Evolutionary conservation across 1,284 basidiomycete species (phyloP), one percentile per base, ranked within the genome.

Genomic region (Naganishia liquefaciens): DNA sequence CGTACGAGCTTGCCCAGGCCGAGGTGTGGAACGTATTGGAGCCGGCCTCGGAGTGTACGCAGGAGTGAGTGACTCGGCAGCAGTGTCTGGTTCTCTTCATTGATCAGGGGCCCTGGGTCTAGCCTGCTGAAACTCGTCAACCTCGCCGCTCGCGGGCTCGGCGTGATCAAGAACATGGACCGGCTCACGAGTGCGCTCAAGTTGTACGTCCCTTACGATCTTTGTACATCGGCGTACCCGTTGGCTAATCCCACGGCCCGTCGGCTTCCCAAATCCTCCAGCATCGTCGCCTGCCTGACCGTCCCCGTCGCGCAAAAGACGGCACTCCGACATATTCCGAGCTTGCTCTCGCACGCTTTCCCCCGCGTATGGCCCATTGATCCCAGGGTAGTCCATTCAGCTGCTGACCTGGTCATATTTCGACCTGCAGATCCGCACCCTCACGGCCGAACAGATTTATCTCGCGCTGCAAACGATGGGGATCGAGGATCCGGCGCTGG

Each of bases 391-490:
- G n/a, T n/a, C n/a, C n/a, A n/a, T n/a, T 42, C 40, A 46, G 17
- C 5, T 21, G 25, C 27, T 54, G 19, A 37, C n/a, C 2, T 46
- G 17, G 4, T 68, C 43, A 19, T 42, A 25, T 57, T 57, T 17
- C 30, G 9, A 44, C 7, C 37, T 23, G 10, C 72, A 93, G 90
- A 81, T 93, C 54, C 86, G 92, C 54, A 81, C 86, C 7, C 85
- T 87, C 64, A 85, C 89, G 0, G 89, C 90, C 2, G 93, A 95
- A 75, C 84, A 88, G 68, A 74, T 94, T 0, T 95, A 91, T 73
- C 79, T 90, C 30, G 81, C 84, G 11, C 77, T 91, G 23, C 88
- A 90, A 71, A 84, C 84, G 65, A 82, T 82, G 53, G 88, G 89
- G 66, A 73, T 89, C 7, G 84, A 83, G 0, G 87, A 88, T 13